Evolutionary conservation across 164 flowering plant species (phyloP).

Genomic region (Umbilicus rupestris): DNA sequence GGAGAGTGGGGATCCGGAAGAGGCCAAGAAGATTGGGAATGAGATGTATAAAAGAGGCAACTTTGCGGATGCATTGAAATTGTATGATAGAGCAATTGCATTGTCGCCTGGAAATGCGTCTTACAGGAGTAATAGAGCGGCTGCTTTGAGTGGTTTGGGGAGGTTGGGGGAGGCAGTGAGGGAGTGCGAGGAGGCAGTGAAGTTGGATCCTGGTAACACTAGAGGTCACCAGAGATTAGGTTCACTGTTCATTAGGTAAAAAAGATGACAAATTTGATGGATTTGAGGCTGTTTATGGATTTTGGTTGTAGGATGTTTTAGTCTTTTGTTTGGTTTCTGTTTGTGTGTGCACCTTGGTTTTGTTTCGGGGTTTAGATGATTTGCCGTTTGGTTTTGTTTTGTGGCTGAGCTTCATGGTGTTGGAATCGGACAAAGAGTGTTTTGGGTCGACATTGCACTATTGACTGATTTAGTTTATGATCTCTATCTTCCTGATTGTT

Average conservation of each 20-base stretch:
- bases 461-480: too few relatives aligned
- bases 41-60: constrained; percentile 23
- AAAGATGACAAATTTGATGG: neutral
- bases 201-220: constrained; percentile 25
- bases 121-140: constrained; percentile 31
- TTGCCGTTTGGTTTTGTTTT: too few relatives aligned
- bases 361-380: too few relatives aligned
- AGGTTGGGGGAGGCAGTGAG: constrained; percentile 30
- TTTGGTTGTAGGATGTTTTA: neutral
- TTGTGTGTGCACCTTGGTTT: neutral
- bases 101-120: constrained; percentile 26
- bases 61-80: constrained; percentile 25
- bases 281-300: neutral
- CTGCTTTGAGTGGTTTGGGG: constrained; percentile 26
- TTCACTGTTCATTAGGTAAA: constrained; percentile 26
- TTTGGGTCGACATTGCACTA: too few relatives aligned
- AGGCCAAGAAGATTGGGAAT: constrained; percentile 28
- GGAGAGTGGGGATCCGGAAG: constrained; percentile 22
- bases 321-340: neutral
- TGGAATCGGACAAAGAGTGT: too few relatives aligned
- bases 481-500: too few relatives aligned
- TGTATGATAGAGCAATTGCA: constrained; percentile 27
- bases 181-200: constrained; percentile 35
- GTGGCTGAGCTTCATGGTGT: too few relatives aligned
- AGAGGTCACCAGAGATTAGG: constrained; percentile 33